Evolutionary conservation across 148 eudicot genomes (phyloP), one percentile per base, ranked within the genome.

Genomic region (Silene uniflora): DNA sequence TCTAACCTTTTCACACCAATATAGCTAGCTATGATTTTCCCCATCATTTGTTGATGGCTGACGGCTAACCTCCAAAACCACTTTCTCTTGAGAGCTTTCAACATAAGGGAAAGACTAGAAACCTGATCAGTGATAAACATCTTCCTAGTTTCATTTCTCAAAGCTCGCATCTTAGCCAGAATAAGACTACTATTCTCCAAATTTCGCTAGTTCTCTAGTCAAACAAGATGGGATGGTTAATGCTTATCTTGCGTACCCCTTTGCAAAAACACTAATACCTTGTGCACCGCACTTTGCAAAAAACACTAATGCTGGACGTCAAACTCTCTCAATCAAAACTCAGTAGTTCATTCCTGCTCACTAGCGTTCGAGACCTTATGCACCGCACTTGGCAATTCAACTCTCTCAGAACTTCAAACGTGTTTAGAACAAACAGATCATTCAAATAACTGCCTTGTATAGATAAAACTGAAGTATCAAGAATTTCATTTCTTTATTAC

Each of bases 221-320:
- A 66, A 66, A 66, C 69, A 16, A 66, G 13, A 66, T 17, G 49
- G 47, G 18, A 66, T 62, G 17, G 69, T 64, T 3, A 64, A 29
- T 35, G 32, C 29, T 18, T 29, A 24, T 64, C 5, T 27, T 39
- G 68, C 17, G 11, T 66, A 32, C 69, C 69, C 11, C 47, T 66
- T 66, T 18, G 22, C 22, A 35, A 29, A 14, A 27, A 64, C 13
- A 13, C 29, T 14, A 4, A 10, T 2, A 25, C 14, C n/a, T 7
- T 64, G 5, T 18, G 2, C n/a, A 64, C 16, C 5, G 18, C n/a
- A n/a, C n/a, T n/a, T n/a, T n/a, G n/a, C n/a, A n/a, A n/a, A n/a
- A n/a, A n/a, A n/a, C n/a, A n/a, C n/a, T n/a, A n/a, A n/a, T n/a
- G n/a, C n/a, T n/a, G n/a, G n/a, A n/a, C n/a, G n/a, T n/a, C n/a